Conservation (phyloP, 2,329 filamentous ascomycete species). For the Aspergillus amoenus region DNA sequence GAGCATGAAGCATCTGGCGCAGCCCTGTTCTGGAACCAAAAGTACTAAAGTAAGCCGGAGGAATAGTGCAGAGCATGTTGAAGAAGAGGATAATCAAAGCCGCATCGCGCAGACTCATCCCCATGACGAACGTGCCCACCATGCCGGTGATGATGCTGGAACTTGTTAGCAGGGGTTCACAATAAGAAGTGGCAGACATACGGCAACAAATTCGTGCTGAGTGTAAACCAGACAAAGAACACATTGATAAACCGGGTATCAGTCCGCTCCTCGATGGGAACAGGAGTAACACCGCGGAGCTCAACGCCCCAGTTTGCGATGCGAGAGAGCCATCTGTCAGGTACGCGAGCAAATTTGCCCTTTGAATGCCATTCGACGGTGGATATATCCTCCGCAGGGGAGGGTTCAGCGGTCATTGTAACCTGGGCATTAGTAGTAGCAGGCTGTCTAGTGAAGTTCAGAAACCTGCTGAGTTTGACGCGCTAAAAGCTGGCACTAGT, state of each 20-base stretch:
- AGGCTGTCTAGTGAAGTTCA: too few relatives aligned
- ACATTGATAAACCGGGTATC: slow-evolving; percentile 12
- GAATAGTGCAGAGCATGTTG: slow-evolving; percentile 7
- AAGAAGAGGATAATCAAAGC: slow-evolving; percentile 13
- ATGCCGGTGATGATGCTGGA: slow-evolving; percentile 10
- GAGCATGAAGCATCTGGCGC: slow-evolving; percentile 10
- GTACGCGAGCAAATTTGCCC: not conserved
- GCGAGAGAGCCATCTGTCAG: slow-evolving; percentile 5
- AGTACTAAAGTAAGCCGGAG: slow-evolving; percentile 10
- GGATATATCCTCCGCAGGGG: not conserved
- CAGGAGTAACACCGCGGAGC: slow-evolving; percentile 6
- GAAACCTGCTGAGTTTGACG: too few relatives aligned
- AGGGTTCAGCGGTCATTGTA: not conserved
- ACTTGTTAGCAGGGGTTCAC: not conserved
- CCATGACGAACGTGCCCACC: slow-evolving; percentile 10
- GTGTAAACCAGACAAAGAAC: slow-evolving; percentile 13
- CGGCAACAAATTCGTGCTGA: slow-evolving; percentile 10
- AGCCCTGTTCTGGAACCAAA: slow-evolving; percentile 9
- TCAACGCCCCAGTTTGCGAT: slow-evolving; percentile 11
- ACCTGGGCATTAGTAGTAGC: not conserved
- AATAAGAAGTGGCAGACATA: not conserved
- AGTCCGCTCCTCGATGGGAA: slow-evolving; percentile 8
- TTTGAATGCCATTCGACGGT: not conserved
- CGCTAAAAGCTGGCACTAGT: too few relatives aligned
- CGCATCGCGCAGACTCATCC: slow-evolving; percentile 8